A percentile compares a stretch with the other conserved stretches of the same genome.
phyloP scores from a whole-genome alignment of 352 stramenopile genomes.

The Globisporangium nagaii region DNA sequence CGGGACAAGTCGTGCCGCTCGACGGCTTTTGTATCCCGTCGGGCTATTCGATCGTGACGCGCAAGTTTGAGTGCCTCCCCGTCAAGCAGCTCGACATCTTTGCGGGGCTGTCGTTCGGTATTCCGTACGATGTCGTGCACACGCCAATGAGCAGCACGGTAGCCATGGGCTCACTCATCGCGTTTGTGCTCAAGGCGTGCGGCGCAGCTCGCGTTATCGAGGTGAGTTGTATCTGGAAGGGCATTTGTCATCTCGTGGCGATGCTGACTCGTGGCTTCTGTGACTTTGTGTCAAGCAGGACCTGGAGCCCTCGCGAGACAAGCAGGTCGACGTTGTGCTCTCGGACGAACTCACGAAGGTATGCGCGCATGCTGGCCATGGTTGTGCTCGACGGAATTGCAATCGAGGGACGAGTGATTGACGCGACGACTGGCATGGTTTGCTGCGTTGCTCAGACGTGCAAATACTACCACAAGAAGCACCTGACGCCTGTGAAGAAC shows the following conservation, averaged over 20 bases:
- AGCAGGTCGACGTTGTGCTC: constrained; percentile 54
- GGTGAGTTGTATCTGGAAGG: constrained; percentile 17
- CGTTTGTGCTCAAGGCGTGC: constrained; percentile 59
- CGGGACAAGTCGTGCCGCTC: constrained; percentile 44
- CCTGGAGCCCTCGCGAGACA: constrained; percentile 25
- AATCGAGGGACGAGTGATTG: too few species aligned
- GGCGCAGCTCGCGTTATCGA: constrained; percentile 54
- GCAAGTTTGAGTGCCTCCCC: constrained; percentile 56
- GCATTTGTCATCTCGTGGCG: background rate
- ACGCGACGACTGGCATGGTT: too few species aligned
- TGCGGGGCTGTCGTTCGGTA: constrained; percentile 49
- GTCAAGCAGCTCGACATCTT: constrained; percentile 55
- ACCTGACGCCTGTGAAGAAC: constrained; percentile 39
- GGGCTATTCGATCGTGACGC: constrained; percentile 53
- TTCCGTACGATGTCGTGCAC: constrained; percentile 41
- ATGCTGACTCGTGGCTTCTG: background rate
- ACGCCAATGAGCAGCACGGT: constrained; percentile 26
- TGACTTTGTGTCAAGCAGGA: constrained; percentile 32
- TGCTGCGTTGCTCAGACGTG: too few species aligned
- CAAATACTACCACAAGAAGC: constrained; percentile 38
- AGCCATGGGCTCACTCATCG: constrained; percentile 35
- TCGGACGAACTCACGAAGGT: constrained; percentile 72
- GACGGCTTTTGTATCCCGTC: constrained; percentile 66
- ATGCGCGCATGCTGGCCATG: too few species aligned
- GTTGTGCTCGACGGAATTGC: too few species aligned